These are phyloP conservation scores for Starmera quercuum DNA, from an alignment of 805 yeast genomes.

Conservation along the genomic window DNA sequence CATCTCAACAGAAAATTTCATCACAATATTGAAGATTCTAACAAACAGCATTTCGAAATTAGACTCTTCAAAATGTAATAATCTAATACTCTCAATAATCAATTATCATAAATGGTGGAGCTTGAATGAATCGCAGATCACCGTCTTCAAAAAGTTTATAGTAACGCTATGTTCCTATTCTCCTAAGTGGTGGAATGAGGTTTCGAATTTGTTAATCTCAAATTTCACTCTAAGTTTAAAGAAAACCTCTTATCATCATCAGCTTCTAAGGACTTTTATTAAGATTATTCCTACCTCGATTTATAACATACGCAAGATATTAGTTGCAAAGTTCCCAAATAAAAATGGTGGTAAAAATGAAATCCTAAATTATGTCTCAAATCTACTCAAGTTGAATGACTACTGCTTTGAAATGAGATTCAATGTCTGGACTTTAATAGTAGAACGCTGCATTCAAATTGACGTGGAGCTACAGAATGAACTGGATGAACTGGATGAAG, in stretches of 20 bases:
- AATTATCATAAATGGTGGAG: constrained; percentile 55
- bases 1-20: constrained; percentile 44
- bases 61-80: constrained; percentile 36
- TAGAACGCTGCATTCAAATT: constrained; percentile 74
- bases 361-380: constrained; percentile 56
- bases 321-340: constrained; percentile 69
- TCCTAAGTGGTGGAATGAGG: constrained; percentile 87
- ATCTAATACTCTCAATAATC: constrained; percentile 55
- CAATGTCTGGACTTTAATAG: constrained; percentile 70
- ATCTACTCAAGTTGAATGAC: constrained; percentile 48
- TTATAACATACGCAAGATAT: constrained; percentile 47
- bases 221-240: constrained; percentile 40
- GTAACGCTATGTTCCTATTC: constrained; percentile 73
- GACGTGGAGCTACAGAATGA: constrained; percentile 92
- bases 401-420: constrained; percentile 74
- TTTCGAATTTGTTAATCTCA: constrained; percentile 57
- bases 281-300: constrained; percentile 78
- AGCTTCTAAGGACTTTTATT: constrained; percentile 54
- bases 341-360: constrained; percentile 52
- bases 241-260: constrained; percentile 48
- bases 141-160: constrained; percentile 61
- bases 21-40: constrained; percentile 47
- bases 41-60: constrained; percentile 61
- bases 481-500: constrained; percentile 77
- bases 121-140: constrained; percentile 34